Evolutionary conservation across 805 yeast genomes (phyloP).

Genomic region (Candida nitratophila): DNA sequence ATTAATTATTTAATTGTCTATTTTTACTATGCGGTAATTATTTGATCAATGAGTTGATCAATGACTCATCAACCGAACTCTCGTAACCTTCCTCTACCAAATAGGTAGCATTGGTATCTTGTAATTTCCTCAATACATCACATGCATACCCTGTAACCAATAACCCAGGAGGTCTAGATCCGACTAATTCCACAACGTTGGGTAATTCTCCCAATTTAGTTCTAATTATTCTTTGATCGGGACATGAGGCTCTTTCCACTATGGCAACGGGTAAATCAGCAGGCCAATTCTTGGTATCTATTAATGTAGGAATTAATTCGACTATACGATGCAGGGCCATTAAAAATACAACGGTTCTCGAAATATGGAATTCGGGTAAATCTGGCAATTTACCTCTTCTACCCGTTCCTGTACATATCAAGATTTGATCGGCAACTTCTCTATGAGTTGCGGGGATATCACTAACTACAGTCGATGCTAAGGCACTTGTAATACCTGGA

Average conservation of each 20-base stretch:
- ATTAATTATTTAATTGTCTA: neutral
- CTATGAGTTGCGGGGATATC: constrained; percentile 88
- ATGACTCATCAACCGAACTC: neutral
- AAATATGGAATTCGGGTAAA: constrained; percentile 62
- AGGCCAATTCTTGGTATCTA: constrained; percentile 54
- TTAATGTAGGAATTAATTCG: constrained; percentile 42
- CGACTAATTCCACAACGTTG: constrained; percentile 66
- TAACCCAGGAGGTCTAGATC: constrained; percentile 90
- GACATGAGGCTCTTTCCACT: constrained; percentile 87
- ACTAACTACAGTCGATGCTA: constrained; percentile 79
- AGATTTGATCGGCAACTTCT: constrained; percentile 85
- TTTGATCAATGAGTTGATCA: neutral
- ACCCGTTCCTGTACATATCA: constrained; percentile 93
- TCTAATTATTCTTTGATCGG: constrained; percentile 82
- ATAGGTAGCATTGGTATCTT: constrained; percentile 8
- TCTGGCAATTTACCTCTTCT: constrained; percentile 76
- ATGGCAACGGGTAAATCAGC: constrained; percentile 70
- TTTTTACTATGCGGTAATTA: neutral
- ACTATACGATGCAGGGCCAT: constrained; percentile 82
- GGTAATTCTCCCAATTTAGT: constrained; percentile 63
- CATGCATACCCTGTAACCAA: constrained; percentile 80
- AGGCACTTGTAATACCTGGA: constrained; percentile 86
- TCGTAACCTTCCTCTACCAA: constrained; percentile 19
- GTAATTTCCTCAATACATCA: constrained; percentile 17
- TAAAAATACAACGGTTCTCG: constrained; percentile 78